A percentile compares a stretch with the other conserved stretches of the same genome.
These are phyloP conservation scores for Murraya paniculata DNA, from an alignment of 345 rosid genomes.

Conservation along the genomic window DNA sequence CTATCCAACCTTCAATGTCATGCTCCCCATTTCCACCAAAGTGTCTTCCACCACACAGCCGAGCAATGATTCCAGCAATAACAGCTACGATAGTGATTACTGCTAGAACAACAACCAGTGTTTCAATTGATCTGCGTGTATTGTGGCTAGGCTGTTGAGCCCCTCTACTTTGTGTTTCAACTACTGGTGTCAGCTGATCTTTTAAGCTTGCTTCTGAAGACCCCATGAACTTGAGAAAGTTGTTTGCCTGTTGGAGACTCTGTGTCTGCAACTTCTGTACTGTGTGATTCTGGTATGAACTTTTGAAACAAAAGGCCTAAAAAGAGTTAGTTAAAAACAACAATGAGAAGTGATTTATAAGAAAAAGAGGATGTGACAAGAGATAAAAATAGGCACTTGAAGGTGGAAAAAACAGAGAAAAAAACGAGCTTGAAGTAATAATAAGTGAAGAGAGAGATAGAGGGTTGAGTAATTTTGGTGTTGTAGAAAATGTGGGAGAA, in stretches of 20 bases:
- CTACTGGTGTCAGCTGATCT: slow-evolving; percentile 33
- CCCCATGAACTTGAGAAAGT: slow-evolving; percentile 11
- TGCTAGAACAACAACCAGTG: slow-evolving; percentile 80
- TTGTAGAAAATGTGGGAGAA: neutral
- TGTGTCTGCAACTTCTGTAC: neutral
- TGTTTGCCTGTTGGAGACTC: neutral
- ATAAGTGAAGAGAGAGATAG: neutral
- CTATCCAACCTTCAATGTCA: slow-evolving; percentile 92
- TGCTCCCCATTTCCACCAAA: slow-evolving; percentile 61
- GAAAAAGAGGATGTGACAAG: neutral
- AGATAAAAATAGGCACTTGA: neutral
- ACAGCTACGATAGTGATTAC: slow-evolving; percentile 68
- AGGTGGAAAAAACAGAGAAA: neutral
- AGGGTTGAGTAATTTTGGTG: neutral
- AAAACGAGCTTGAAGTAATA: neutral
- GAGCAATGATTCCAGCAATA: slow-evolving; percentile 68
- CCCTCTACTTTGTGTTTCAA: slow-evolving; percentile 25
- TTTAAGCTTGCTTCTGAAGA: slow-evolving; percentile 19
- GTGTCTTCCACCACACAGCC: slow-evolving; percentile 75
- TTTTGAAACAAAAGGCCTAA: neutral
- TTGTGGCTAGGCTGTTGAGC: slow-evolving; percentile 29
- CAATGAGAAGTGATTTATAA: neutral
- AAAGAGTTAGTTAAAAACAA: neutral
- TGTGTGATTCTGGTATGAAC: neutral
- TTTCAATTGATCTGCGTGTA: slow-evolving; percentile 60